A percentile compares a stretch with the other conserved stretches of the same genome.
Evolutionary conservation across 75 land plant species (phyloP).

Genomic region (Pinus tabuliformis): DNA sequence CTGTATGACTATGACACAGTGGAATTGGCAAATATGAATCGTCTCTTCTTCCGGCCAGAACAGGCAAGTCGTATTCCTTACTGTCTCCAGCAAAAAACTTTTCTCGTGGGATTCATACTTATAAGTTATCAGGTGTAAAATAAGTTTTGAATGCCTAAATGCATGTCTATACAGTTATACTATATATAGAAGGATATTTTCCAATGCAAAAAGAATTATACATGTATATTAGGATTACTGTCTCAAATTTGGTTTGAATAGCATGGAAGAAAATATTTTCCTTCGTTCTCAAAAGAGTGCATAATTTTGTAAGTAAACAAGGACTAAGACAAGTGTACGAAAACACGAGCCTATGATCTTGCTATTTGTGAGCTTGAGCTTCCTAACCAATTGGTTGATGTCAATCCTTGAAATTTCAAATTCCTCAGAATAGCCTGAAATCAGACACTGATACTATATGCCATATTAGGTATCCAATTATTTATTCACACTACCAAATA

Average conservation of each 20-base stretch:
- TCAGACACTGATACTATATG: no score
- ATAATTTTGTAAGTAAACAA: background rate
- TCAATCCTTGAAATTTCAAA: no score
- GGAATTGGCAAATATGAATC: conserved; percentile 97
- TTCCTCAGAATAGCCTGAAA: no score
- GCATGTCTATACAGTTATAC: no score
- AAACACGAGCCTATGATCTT: background rate
- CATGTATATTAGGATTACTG: background rate
- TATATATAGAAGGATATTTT: background rate
- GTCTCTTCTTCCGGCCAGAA: conserved; percentile 95
- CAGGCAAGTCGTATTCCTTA: conserved; percentile 53
- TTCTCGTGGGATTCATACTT: background rate
- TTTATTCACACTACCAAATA: no score
- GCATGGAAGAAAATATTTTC: background rate
- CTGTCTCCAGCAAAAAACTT: background rate
- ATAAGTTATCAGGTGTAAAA: background rate
- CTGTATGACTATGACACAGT: conserved; percentile 98
- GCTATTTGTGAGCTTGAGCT: background rate
- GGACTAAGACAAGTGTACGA: background rate
- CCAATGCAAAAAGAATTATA: background rate
- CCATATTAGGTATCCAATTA: no score
- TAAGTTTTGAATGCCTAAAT: background rate
- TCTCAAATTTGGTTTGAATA: conserved; percentile 1
- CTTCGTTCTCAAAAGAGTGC: background rate
- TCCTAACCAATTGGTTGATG: background rate